phyloP scores from a whole-genome alignment of 257 asterid species.

The Solanum chilense region DNA sequence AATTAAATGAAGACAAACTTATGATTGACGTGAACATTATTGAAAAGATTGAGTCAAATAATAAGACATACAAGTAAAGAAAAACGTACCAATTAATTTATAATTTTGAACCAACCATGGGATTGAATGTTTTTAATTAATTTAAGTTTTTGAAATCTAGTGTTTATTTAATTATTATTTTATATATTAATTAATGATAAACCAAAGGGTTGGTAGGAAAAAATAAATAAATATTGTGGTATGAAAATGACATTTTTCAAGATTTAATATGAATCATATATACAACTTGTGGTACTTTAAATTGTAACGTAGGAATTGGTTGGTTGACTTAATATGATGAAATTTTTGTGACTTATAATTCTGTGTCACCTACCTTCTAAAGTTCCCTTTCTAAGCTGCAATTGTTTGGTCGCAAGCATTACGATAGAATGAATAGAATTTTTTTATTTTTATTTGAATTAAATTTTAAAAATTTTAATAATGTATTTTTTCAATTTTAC shows the following conservation, averaged over 20 bases:
- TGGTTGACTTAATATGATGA: background rate
- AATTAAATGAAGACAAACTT: background rate
- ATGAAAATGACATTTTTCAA: background rate
- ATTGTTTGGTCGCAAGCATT: background rate
- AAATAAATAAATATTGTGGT: background rate
- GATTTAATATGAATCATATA: background rate
- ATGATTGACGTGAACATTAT: background rate
- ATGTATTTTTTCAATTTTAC: fast-evolving
- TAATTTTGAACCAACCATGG: background rate
- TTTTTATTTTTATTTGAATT: too few species aligned
- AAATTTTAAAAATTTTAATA: too few species aligned
- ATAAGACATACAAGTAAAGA: background rate
- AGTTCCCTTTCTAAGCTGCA: background rate
- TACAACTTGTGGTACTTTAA: background rate
- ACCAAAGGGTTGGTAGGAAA: background rate
- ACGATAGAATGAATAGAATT: background rate
- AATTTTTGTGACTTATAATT: background rate
- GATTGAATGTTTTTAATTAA: background rate
- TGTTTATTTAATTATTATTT: background rate
- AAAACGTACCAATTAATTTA: background rate
- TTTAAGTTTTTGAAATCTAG: background rate
- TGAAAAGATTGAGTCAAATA: background rate
- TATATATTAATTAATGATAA: background rate
- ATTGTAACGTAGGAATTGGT: background rate
- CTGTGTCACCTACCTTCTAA: background rate